Evolutionary conservation across 345 rosid genomes (phyloP).

Genomic region (Cardamine resedifolia): DNA sequence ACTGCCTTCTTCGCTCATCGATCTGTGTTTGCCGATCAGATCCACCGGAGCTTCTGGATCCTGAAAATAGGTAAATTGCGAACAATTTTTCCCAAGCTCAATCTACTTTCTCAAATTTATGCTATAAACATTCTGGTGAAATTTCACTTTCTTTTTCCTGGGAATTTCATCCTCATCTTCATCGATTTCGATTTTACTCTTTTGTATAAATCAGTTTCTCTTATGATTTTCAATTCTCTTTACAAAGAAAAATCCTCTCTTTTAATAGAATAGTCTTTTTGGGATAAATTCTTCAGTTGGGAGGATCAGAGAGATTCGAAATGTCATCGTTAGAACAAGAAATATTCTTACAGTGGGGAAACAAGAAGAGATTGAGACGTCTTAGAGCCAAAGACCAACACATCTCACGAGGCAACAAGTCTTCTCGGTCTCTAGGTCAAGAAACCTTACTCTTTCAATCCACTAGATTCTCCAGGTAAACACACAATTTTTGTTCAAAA

Average conservation of each 20-base stretch:
- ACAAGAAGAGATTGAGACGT: slow-evolving; percentile 79
- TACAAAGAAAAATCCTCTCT: not conserved
- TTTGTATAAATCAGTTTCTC: slow-evolving; percentile 1
- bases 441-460: slow-evolving; percentile 45
- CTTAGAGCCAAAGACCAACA: slow-evolving; percentile 60
- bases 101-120: not conserved
- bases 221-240: not conserved
- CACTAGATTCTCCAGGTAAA: slow-evolving; percentile 31
- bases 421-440: slow-evolving; percentile 43
- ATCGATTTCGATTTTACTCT: not conserved
- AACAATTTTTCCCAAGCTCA: not conserved
- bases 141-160: not conserved
- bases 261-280: not conserved
- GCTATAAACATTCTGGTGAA: not conserved
- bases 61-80: not conserved
- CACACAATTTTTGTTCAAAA: not conserved
- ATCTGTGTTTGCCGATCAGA: not conserved
- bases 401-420: slow-evolving; percentile 43
- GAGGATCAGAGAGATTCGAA: not conserved
- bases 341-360: slow-evolving; percentile 82
- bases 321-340: slow-evolving; percentile 44
- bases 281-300: not conserved
- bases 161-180: not conserved
- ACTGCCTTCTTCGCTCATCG: not conserved
- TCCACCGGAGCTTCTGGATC: slow-evolving; percentile 4